Conservation (phyloP, 768 basidiomycete genomes). For the Boletus rubropictus region DNA sequence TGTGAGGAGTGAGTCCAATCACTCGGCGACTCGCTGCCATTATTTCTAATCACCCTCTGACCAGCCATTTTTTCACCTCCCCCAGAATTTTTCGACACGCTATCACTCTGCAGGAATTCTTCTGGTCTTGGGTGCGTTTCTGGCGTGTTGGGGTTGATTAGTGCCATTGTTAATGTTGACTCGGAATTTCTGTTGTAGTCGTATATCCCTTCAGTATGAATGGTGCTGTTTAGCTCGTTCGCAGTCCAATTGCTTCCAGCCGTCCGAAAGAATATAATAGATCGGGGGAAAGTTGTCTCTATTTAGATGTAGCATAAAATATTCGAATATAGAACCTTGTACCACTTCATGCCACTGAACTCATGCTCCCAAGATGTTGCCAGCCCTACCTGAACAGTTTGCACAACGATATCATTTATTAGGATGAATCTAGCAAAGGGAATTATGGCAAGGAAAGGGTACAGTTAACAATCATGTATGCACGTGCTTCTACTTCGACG, state of each 20-base stretch:
- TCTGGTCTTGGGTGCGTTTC: background rate
- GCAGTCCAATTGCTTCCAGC: no score
- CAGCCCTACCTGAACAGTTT: no score
- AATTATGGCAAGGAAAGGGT: slow-evolving; percentile 26
- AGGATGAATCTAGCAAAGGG: slow-evolving; percentile 25
- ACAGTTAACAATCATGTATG: slow-evolving; percentile 24
- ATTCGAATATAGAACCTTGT: no score
- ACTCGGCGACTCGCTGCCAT: background rate
- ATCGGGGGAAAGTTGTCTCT: no score
- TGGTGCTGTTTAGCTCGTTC: no score
- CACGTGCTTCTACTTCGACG: slow-evolving; percentile 14
- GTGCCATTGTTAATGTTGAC: background rate
- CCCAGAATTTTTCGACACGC: background rate
- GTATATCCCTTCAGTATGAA: background rate
- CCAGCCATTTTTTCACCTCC: background rate
- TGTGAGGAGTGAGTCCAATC: no score
- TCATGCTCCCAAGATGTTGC: no score
- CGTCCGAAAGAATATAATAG: no score
- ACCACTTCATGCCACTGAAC: no score
- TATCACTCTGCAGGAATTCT: background rate
- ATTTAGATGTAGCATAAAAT: no score
- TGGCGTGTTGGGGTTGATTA: background rate
- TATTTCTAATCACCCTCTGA: background rate
- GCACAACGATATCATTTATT: slow-evolving; percentile 21
- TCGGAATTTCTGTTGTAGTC: background rate